These are phyloP conservation scores for Hericium rajendrae DNA, from an alignment of 768 basidiomycete genomes.

Conservation along the genomic window DNA sequence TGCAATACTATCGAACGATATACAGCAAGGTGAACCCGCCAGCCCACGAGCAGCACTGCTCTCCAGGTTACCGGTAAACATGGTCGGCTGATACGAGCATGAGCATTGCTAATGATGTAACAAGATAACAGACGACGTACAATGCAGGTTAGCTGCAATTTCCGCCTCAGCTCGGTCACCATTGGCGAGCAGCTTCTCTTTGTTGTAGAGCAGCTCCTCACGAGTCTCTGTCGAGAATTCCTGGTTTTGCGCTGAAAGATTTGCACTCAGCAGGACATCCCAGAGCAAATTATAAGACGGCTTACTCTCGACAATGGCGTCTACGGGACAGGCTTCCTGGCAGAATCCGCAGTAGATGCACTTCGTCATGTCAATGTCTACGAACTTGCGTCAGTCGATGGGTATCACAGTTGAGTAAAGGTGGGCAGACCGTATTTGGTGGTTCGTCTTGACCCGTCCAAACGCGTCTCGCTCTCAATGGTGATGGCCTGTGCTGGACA, in stretches of 20 bases:
- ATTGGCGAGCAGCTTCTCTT: constrained; percentile 94
- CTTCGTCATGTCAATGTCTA: constrained; percentile 99
- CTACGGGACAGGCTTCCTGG: constrained; percentile 98
- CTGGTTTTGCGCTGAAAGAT: constrained; percentile 77
- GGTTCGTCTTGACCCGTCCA: constrained; percentile 92
- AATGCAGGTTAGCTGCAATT: constrained; percentile 87
- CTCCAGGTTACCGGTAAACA: constrained; percentile 58
- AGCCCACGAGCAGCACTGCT: neutral
- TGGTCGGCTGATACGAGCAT: constrained; percentile 55
- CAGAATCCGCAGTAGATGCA: constrained; percentile 99
- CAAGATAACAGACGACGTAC: constrained; percentile 29
- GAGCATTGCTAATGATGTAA: constrained; percentile 13
- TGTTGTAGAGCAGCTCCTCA: constrained; percentile 98
- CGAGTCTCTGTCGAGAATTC: constrained; percentile 97
- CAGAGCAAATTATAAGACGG: constrained; percentile 4
- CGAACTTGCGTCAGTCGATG: neutral
- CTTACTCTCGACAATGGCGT: constrained; percentile 98
- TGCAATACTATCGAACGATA: neutral
- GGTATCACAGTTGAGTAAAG: neutral
- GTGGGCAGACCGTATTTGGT: constrained; percentile 80
- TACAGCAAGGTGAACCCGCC: neutral
- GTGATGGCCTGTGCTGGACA: constrained; percentile 99
- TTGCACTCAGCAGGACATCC: neutral
- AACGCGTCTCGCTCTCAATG: constrained; percentile 93
- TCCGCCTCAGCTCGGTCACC: constrained; percentile 96